Percentiles rank a stretch among this genome's conserved stretches.
These are phyloP conservation scores for Pseudogymnoascus sp. DNA, from an alignment of 2,329 filamentous ascomycete species.

Conservation along the genomic window DNA sequence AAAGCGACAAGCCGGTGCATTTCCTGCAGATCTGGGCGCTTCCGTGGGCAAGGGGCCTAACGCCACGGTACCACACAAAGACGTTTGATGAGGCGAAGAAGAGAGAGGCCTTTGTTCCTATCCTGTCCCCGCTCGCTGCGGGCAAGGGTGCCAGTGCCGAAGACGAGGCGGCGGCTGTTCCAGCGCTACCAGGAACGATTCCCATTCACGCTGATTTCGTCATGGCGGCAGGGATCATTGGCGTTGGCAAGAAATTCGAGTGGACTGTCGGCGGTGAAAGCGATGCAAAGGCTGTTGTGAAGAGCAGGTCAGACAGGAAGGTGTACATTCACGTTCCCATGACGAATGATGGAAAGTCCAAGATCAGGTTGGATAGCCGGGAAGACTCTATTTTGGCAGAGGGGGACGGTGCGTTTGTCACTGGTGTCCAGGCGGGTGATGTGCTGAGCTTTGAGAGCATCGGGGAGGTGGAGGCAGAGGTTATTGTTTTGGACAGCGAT, in stretches of 20 bases:
- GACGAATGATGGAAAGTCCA: constrained; percentile 65
- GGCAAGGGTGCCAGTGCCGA: constrained; percentile 52
- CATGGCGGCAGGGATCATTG: constrained; percentile 71
- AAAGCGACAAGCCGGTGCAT: constrained; percentile 63
- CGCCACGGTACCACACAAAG: constrained; percentile 67
- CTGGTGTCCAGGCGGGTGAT: constrained; percentile 54
- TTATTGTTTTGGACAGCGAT: constrained; percentile 49
- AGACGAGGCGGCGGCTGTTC: constrained; percentile 56
- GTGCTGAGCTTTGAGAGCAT: constrained; percentile 57
- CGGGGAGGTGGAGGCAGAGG: constrained; percentile 59
- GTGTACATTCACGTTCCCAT: constrained; percentile 75
- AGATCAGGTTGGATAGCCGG: constrained; percentile 57
- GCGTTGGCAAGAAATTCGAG: constrained; percentile 54
- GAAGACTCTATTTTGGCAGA: constrained; percentile 61
- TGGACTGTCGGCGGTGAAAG: constrained; percentile 56
- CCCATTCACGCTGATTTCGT: constrained; percentile 77
- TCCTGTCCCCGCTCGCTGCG: constrained; percentile 65
- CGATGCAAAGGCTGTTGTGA: constrained; percentile 35
- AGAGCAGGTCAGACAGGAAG: constrained; percentile 52
- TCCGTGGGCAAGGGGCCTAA: constrained; percentile 64
- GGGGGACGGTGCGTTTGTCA: constrained; percentile 74
- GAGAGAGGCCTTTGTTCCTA: constrained; percentile 59
- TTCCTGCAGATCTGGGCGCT: constrained; percentile 86
- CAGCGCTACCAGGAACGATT: constrained; percentile 57
- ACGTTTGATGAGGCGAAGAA: constrained; percentile 67